A percentile compares a stretch with the other conserved stretches of the same genome.
These are phyloP conservation scores for Penicillium sp. DNA, from an alignment of 2,329 filamentous ascomycete genomes.

Conservation along the genomic window DNA sequence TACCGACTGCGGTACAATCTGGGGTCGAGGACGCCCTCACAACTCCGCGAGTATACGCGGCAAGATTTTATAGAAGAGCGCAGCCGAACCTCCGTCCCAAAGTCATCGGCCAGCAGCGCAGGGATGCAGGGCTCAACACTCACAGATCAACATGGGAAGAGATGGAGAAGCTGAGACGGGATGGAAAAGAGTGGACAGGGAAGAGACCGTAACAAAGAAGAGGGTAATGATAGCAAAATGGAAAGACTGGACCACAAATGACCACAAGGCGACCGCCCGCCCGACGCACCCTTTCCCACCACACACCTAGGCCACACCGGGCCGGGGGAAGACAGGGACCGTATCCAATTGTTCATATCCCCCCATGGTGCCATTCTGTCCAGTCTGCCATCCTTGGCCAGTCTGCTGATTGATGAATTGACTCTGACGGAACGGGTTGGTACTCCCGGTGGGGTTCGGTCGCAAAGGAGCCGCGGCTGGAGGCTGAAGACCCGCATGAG, in stretches of 20 bases:
- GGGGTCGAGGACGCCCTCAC: too few species aligned
- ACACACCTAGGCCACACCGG: slow-evolving; percentile 44
- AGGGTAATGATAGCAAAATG: too few species aligned
- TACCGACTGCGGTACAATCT: too few species aligned
- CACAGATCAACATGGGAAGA: slow-evolving; percentile 1
- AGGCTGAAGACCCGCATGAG: slow-evolving; percentile 29
- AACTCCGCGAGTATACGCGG: too few species aligned
- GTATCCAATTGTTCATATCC: slow-evolving; percentile 68
- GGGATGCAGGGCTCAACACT: too few species aligned
- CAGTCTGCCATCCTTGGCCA: slow-evolving; percentile 78
- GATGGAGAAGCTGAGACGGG: background rate
- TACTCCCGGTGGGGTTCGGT: slow-evolving; percentile 77
- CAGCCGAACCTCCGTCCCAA: too few species aligned
- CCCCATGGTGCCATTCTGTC: slow-evolving; percentile 70
- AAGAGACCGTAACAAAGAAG: background rate
- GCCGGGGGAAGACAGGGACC: slow-evolving; percentile 78
- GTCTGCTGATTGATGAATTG: slow-evolving; percentile 85
- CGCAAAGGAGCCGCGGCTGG: slow-evolving; percentile 47
- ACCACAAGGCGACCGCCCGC: too few species aligned
- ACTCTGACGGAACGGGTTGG: slow-evolving; percentile 90
- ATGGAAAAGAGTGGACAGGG: background rate
- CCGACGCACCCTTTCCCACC: background rate
- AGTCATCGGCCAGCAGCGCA: too few species aligned
- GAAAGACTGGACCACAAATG: too few species aligned
- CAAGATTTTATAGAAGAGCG: too few species aligned